Conservation (phyloP, 208 protist genomes). For the Acanthamoeba royreba region DNA sequence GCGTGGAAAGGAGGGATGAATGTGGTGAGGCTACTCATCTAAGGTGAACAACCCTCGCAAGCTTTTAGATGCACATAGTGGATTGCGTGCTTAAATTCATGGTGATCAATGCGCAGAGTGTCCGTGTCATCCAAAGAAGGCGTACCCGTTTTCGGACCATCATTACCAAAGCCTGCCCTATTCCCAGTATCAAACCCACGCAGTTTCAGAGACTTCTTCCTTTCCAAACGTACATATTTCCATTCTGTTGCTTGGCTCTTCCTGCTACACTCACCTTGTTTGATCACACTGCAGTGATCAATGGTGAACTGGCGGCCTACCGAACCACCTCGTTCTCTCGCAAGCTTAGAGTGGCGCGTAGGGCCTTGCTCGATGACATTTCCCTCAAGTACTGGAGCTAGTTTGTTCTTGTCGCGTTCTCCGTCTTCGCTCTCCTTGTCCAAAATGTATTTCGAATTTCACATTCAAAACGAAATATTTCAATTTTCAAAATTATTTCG, state of each 20-base stretch:
- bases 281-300: neutral
- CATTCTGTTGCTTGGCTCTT: neutral
- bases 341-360: neutral
- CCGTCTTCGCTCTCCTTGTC: too few species aligned
- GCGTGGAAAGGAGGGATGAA: neutral
- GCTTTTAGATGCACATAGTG: too few species aligned
- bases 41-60: neutral
- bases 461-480: too few species aligned
- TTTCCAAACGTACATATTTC: neutral
- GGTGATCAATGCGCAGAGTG: neutral
- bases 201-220: conserved; percentile 4
- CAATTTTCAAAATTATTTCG: too few species aligned
- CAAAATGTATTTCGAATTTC: too few species aligned
- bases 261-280: neutral
- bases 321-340: neutral
- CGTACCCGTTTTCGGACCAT: neutral
- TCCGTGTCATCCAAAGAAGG: neutral
- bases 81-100: neutral
- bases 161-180: neutral
- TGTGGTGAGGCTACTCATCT: neutral
- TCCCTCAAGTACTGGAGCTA: neutral
- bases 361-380: conserved; percentile 1
- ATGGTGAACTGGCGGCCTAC: conserved; percentile 15
- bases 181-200: neutral
- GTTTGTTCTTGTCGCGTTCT: too few species aligned